Conservation (phyloP, 768 basidiomycete species). For the Termitomyces sp. region DNA sequence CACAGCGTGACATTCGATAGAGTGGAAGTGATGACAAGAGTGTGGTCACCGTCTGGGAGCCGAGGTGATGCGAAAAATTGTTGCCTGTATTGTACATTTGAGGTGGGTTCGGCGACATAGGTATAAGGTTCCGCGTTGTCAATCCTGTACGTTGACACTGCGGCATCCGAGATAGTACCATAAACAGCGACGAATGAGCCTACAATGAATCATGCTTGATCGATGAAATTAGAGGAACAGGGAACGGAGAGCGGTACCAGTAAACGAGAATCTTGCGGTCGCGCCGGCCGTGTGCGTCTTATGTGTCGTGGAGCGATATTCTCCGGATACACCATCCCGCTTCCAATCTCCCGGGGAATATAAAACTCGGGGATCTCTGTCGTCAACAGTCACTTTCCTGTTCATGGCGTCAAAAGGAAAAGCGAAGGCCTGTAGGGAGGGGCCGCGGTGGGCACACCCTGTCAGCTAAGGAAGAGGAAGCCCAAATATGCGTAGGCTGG, state of each 20-base stretch:
- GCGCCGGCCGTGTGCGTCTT: slow-evolving; percentile 8
- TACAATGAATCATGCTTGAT: not conserved
- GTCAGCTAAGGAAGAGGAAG: not conserved
- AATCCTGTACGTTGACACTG: slow-evolving; percentile 9
- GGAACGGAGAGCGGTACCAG: not conserved
- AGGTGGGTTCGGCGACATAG: not conserved
- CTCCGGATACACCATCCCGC: not conserved
- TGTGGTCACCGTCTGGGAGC: slow-evolving; percentile 15
- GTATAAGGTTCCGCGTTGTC: not conserved
- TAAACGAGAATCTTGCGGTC: slow-evolving; percentile 13
- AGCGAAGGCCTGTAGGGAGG: not conserved
- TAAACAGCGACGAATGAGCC: slow-evolving; percentile 13
- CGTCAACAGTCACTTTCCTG: slow-evolving; percentile 11
- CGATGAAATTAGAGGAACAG: not conserved
- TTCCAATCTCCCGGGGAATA: slow-evolving; percentile 12
- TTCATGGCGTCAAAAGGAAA: not conserved
- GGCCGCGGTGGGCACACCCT: not conserved
- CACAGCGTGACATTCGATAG: slow-evolving; percentile 11
- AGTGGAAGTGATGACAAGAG: slow-evolving; percentile 16
- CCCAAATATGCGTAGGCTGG: not conserved
- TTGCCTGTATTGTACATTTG: slow-evolving; percentile 8
- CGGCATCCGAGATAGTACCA: slow-evolving; percentile 8
- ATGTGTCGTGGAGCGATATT: slow-evolving; percentile 11
- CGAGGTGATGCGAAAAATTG: slow-evolving; percentile 13
- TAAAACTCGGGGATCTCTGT: slow-evolving; percentile 10